phyloP scores from a whole-genome alignment of 345 rosid species.

The Citrus cavaleriei region DNA sequence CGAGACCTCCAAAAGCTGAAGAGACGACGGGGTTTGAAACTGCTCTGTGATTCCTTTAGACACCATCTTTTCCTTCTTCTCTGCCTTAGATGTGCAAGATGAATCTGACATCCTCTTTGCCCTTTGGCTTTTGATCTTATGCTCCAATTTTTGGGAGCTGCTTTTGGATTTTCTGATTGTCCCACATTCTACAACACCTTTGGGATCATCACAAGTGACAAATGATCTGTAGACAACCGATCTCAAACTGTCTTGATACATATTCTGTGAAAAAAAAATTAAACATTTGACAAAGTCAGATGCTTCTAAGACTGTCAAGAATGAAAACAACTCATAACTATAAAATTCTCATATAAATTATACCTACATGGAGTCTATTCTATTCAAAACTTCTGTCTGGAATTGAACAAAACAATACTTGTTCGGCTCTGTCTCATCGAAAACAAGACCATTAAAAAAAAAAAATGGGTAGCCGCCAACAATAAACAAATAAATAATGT shows the following conservation, averaged over 20 bases:
- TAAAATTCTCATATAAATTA: neutral
- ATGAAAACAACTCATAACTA: constrained; percentile 5
- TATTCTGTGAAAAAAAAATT: constrained; percentile 34
- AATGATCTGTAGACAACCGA: constrained; percentile 76
- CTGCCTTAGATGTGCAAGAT: constrained; percentile 17
- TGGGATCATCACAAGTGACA: constrained; percentile 80
- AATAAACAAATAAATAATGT: constrained; percentile 19
- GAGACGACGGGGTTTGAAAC: constrained; percentile 33
- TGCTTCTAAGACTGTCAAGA: neutral
- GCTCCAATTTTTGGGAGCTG: constrained; percentile 41
- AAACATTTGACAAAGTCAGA: constrained; percentile 23
- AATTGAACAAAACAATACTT: constrained; percentile 9
- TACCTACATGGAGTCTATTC: constrained; percentile 16
- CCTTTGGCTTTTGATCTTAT: constrained; percentile 20
- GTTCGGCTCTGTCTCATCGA: constrained; percentile 14
- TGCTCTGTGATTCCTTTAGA: constrained; percentile 22
- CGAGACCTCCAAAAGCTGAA: constrained; percentile 75
- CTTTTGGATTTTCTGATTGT: constrained; percentile 57
- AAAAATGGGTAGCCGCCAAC: constrained; percentile 23
- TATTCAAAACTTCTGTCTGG: constrained; percentile 16
- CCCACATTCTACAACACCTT: constrained; percentile 81
- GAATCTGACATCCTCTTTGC: constrained; percentile 21
- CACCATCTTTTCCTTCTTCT: constrained; percentile 26
- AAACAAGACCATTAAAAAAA: constrained; percentile 5
- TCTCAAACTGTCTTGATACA: constrained; percentile 62